Evolutionary conservation across 2,329 filamentous ascomycete genomes (phyloP).

Genomic region (Trichoderma asperellum): DNA sequence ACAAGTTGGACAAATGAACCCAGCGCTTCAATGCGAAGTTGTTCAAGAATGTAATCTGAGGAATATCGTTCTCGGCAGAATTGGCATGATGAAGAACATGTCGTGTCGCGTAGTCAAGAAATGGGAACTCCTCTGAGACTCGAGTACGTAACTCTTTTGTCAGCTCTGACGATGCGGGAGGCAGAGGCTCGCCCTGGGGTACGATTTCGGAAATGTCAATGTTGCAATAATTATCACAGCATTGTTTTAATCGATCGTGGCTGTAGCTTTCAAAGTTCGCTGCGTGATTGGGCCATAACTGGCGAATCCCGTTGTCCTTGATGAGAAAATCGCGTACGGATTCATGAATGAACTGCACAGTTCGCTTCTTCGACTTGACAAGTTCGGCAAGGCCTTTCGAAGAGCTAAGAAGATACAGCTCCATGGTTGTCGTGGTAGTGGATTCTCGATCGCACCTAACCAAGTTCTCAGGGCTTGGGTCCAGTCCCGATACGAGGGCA

Average conservation of each 20-base stretch:
- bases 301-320: conserved; percentile 39
- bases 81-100: conserved; percentile 16
- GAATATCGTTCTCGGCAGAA: not conserved
- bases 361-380: conserved; percentile 35
- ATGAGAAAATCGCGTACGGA: conserved; percentile 51
- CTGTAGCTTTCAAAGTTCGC: not conserved
- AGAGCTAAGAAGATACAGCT: conserved; percentile 42
- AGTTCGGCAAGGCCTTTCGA: conserved; percentile 54
- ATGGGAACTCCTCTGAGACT: not conserved
- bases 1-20: not conserved
- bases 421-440: conserved; percentile 30
- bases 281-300: conserved; percentile 18
- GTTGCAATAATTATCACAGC: conserved; percentile 6
- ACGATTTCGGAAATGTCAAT: not conserved
- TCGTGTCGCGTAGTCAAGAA: conserved; percentile 15
- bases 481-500: conserved; percentile 29
- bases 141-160: not conserved
- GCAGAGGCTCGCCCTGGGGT: not conserved
- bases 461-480: conserved; percentile 7
- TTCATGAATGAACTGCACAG: conserved; percentile 55
- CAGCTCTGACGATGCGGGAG: not conserved
- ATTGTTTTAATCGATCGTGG: conserved; percentile 10
- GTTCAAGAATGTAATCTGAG: not conserved
- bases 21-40: not conserved
- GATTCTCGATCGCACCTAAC: not conserved